Percentiles rank a stretch among this genome's conserved stretches.
Conservation (phyloP, 2,329 filamentous ascomycete species). For the Balansia obtecta region DNA sequence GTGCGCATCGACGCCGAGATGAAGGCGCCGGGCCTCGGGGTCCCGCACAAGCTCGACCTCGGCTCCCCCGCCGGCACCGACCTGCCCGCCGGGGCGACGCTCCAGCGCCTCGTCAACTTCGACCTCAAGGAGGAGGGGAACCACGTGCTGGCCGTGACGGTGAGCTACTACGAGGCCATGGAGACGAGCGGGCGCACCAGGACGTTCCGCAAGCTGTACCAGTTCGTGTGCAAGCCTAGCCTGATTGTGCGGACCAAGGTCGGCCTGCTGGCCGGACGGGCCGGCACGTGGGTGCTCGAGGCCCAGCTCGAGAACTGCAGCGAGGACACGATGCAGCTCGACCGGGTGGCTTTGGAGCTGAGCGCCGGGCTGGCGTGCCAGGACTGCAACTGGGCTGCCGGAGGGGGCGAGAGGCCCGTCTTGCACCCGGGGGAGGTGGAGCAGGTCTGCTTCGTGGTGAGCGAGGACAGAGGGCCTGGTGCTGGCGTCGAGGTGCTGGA, state of each 20-base stretch:
- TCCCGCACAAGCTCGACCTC: conserved; percentile 55
- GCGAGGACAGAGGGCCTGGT: conserved; percentile 32
- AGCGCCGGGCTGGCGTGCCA: conserved; percentile 36
- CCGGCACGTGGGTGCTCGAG: conserved; percentile 61
- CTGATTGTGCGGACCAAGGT: conserved; percentile 86
- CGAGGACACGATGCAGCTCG: conserved; percentile 68
- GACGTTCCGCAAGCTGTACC: conserved; percentile 90
- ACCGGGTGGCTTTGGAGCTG: conserved; percentile 46
- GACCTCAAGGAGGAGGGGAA: conserved; percentile 90
- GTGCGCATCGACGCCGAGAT: conserved; percentile 84
- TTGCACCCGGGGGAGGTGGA: conserved; percentile 51
- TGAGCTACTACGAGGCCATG: conserved; percentile 86
- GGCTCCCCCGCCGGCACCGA: conserved; percentile 22
- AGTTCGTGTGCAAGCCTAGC: conserved; percentile 86
- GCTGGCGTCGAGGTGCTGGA: conserved; percentile 38
- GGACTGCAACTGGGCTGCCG: conserved; percentile 45
- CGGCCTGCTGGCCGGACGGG: conserved; percentile 45
- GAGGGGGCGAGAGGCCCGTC: conserved; percentile 34
- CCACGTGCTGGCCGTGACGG: conserved; percentile 84
- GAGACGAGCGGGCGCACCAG: conserved; percentile 58
- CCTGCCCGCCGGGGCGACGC: conserved; percentile 49
- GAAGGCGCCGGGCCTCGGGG: conserved; percentile 61
- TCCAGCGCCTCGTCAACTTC: conserved; percentile 74
- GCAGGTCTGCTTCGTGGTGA: conserved; percentile 52
- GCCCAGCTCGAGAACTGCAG: conserved; percentile 93